phyloP scores from a whole-genome alignment of 257 asterid genomes.

The Ocimum tenuiflorum region DNA sequence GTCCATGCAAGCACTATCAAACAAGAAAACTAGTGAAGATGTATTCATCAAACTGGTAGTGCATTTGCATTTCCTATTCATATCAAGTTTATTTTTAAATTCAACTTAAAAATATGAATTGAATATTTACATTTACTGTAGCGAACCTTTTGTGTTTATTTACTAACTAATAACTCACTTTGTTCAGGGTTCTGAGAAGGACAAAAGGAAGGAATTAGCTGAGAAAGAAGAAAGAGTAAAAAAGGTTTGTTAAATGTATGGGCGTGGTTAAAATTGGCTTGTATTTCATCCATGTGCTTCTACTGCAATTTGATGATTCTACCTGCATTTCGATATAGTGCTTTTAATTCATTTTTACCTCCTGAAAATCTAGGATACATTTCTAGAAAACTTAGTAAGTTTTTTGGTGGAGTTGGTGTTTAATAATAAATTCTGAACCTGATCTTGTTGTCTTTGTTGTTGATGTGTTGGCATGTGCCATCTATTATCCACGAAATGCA shows the following conservation, averaged over 20 bases:
- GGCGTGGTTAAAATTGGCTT: not conserved
- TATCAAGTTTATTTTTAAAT: not conserved
- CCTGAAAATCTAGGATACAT: not conserved
- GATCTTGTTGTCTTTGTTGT: not conserved
- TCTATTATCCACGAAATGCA: not conserved
- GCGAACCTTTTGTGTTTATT: not conserved
- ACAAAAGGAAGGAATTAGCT: conserved; percentile 62
- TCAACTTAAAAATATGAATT: not conserved
- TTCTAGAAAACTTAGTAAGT: not conserved
- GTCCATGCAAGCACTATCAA: conserved; percentile 76
- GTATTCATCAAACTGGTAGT: conserved; percentile 75
- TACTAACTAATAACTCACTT: not conserved
- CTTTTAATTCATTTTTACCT: not conserved
- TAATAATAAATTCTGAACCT: not conserved
- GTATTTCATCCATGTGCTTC: not conserved
- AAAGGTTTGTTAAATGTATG: conserved; percentile 42
- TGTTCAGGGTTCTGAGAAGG: conserved; percentile 63
- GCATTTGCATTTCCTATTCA: not conserved
- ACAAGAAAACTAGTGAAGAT: conserved; percentile 59
- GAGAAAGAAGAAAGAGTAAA: conserved; percentile 81
- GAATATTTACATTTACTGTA: not conserved
- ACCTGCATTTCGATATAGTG: not conserved
- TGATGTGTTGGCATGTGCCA: not conserved
- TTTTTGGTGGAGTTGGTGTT: not conserved
- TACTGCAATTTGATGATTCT: not conserved